phyloP scores from a whole-genome alignment of 177 flowering plant species.

The Vitis hybrid region DNA sequence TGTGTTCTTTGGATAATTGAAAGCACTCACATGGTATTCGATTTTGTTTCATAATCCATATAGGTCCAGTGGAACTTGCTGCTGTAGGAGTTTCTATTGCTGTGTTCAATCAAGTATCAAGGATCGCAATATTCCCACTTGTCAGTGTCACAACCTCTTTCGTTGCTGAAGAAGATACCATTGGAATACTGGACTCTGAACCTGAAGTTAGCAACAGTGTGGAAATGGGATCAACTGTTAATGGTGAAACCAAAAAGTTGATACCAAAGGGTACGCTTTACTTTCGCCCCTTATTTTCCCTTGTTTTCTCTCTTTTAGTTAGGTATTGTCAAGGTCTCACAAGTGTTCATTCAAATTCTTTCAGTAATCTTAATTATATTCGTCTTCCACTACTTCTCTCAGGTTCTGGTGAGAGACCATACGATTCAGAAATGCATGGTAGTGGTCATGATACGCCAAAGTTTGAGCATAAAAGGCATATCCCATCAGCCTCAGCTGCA shows the following conservation, averaged over 20 bases:
- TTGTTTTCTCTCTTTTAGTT: not conserved
- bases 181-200: constrained; percentile 16
- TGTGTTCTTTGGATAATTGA: not conserved
- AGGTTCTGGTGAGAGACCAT: constrained; percentile 25
- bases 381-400: constrained; percentile 1
- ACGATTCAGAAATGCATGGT: constrained; percentile 9
- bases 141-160: constrained; percentile 62
- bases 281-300: not conserved
- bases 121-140: constrained; percentile 54
- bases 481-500: constrained; percentile 82
- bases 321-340: too few relatives aligned
- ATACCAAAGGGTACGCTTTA: constrained; percentile 29
- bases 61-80: constrained; percentile 56
- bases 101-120: constrained; percentile 54
- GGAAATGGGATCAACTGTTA: constrained; percentile 16
- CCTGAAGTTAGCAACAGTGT: constrained; percentile 13
- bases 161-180: constrained; percentile 62
- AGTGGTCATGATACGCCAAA: constrained; percentile 16
- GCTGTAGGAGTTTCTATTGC: constrained; percentile 67
- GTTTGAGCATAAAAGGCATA: constrained; percentile 29
- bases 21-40: not conserved
- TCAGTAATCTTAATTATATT: too few relatives aligned
- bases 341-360: too few relatives aligned
- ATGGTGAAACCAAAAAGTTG: constrained; percentile 30
- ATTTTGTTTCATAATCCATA: not conserved